These are phyloP conservation scores for Brassica rapa DNA, from an alignment of 345 rosid genomes.

Conservation along the genomic window DNA sequence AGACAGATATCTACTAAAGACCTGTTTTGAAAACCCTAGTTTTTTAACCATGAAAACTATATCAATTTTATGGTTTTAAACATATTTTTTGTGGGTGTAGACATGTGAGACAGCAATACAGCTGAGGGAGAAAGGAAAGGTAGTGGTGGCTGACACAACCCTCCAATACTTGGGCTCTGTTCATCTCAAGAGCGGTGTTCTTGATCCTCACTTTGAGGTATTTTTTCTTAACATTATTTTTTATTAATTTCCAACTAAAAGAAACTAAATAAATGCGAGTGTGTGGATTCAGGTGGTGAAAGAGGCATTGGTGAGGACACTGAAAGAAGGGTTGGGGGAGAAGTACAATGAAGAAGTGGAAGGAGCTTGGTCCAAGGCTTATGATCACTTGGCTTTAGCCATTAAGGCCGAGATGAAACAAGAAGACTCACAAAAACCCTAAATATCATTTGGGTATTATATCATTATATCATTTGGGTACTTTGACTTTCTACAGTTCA, in stretches of 20 bases:
- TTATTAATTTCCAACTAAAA: not conserved
- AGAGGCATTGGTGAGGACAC: constrained; percentile 59
- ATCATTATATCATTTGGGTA: not conserved
- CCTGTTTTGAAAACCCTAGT: not conserved
- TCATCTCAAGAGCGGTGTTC: constrained; percentile 55
- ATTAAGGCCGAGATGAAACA: constrained; percentile 59
- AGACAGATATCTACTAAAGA: not conserved
- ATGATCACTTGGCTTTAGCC: constrained; percentile 67
- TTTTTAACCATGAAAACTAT: not conserved
- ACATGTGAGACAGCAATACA: constrained; percentile 61
- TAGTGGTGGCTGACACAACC: constrained; percentile 50
- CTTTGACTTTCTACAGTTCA: constrained; percentile 2
- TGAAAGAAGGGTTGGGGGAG: constrained; percentile 52
- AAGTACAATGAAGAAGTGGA: constrained; percentile 59
- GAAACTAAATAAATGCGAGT: not conserved
- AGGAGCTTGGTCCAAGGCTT: constrained; percentile 55
- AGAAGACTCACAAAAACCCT: constrained; percentile 10
- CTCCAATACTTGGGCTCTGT: constrained; percentile 56
- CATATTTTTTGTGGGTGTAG: constrained; percentile 25
- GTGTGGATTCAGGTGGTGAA: constrained; percentile 46
- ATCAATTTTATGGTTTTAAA: not conserved
- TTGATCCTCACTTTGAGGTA: constrained; percentile 58
- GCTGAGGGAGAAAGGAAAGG: constrained; percentile 53
- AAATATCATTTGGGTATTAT: not conserved
- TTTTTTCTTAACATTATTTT: not conserved